Evolutionary conservation across 2,329 filamentous ascomycete genomes (phyloP), one percentile per base, ranked within the genome.

Genomic region (Scopulariopsis brevicaulis): DNA sequence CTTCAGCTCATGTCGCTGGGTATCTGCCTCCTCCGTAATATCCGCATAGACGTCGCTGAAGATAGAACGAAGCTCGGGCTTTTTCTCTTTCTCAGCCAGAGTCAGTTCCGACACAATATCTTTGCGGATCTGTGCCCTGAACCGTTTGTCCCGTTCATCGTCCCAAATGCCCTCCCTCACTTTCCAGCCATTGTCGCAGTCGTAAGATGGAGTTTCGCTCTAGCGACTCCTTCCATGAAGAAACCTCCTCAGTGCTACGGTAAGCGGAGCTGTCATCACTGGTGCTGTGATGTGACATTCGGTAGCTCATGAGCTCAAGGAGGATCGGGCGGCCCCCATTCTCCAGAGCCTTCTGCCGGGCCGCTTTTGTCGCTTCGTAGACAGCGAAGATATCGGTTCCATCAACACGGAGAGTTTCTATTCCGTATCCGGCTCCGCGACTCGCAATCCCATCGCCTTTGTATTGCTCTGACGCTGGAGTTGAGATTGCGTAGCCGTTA

Each of bases 191-290:
- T 74, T 96, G 96, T 22, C 92, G 81, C 58, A 96, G 69, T 14
- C 91, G 80, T 1, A 89, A 90, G 55, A 96, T 87, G 1, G 91
- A 91, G 66, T 96, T 96, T 67, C 96, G 91, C 14, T 91, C n/a
- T n/a, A n/a, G n/a, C n/a, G n/a, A 78, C 0, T 90, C 79, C 71
- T 95, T 96, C 91, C 91, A 96, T 69, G 96, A 90, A 68, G 96
- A 90, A 71, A 99, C 94, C 68, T 99, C 94, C 1, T 96, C 85
- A 28, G 87, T 84, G 1, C 92, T 91, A 10, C 94, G 87, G 74
- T 99, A 99, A 0, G 94, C 94, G 67, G 96, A 99, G 28, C 89
- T 94, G 73, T 99, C 94, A 67, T 99, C 94, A 0, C 88, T 94
- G 0, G 94, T 99, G 71, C 90, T 96, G 74, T 99, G 94, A 69